Conservation (phyloP, 495 filamentous ascomycete species). For the Xylaria nigripes region DNA sequence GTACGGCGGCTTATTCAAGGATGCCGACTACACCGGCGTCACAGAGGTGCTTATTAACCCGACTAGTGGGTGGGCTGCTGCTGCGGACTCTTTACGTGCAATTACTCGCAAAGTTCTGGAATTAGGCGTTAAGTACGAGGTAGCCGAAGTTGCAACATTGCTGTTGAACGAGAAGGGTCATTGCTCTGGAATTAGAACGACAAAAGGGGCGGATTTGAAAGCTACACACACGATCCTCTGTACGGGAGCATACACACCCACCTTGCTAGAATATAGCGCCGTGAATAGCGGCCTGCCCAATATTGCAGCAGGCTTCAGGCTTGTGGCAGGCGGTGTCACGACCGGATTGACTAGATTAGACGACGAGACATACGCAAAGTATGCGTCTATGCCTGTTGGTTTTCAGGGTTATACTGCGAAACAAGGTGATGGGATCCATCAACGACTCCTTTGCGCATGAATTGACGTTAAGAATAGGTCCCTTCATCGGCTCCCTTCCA, state of each 20-base stretch:
- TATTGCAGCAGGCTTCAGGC: conserved; percentile 45
- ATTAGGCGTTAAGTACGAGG: conserved; percentile 46
- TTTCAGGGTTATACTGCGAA: conserved; percentile 24
- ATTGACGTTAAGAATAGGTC: conserved; percentile 13
- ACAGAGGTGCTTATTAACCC: conserved; percentile 43
- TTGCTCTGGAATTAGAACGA: conserved; percentile 41
- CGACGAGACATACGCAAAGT: conserved; percentile 20
- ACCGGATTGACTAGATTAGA: conserved; percentile 35
- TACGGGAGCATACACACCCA: conserved; percentile 53
- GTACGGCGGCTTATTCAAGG: conserved; percentile 45
- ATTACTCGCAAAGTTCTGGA: conserved; percentile 39
- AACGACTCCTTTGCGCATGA: neutral
- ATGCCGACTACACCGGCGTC: conserved; percentile 46
- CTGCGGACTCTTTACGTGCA: conserved; percentile 42
- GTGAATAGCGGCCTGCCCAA: conserved; percentile 30
- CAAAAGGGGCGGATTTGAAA: conserved; percentile 30
- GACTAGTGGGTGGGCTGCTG: conserved; percentile 55
- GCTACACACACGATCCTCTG: conserved; percentile 46
- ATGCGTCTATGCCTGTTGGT: conserved; percentile 29
- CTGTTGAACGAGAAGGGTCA: conserved; percentile 31
- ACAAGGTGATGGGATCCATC: conserved; percentile 8
- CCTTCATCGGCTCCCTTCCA: conserved; percentile 29
- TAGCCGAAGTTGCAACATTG: conserved; percentile 38
- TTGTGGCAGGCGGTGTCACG: conserved; percentile 48
- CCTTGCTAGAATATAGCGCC: conserved; percentile 47